Percentiles rank a stretch among this genome's conserved stretches.
phyloP scores from a whole-genome alignment of 768 basidiomycete species.

The Rossbeevera mucosa region DNA sequence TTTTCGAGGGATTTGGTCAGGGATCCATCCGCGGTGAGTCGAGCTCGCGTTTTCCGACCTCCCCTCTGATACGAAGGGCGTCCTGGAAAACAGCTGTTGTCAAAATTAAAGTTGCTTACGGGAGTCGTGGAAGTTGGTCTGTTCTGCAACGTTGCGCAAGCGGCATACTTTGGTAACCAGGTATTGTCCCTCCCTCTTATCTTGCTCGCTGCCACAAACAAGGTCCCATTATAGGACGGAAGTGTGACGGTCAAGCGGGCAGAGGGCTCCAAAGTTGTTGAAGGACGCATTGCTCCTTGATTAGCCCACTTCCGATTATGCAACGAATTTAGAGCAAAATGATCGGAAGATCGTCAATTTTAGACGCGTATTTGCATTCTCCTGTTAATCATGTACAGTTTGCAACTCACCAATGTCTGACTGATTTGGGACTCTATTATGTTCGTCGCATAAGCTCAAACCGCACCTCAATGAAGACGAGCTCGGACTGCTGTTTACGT shows the following conservation, averaged over 20 bases:
- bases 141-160: constrained; percentile 90
- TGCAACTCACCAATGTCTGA: too few relatives aligned
- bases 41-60: not conserved
- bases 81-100: constrained; percentile 55
- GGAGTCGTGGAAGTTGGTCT: constrained; percentile 98
- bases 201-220: not conserved
- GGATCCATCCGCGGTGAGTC: constrained; percentile 55
- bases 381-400: not conserved
- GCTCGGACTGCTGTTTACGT: too few relatives aligned
- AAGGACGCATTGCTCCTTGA: constrained; percentile 16
- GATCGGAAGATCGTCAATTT: not conserved
- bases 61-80: not conserved
- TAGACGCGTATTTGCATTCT: not conserved
- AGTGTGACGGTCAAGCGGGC: constrained; percentile 59
- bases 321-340: not conserved
- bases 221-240: constrained; percentile 46
- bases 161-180: constrained; percentile 94
- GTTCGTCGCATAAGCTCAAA: too few relatives aligned
- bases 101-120: constrained; percentile 86
- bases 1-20: constrained; percentile 67
- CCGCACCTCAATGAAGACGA: too few relatives aligned
- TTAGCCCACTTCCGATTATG: too few relatives aligned
- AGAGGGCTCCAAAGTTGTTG: constrained; percentile 15
- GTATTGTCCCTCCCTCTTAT: constrained; percentile 38
- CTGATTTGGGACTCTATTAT: too few relatives aligned